These are phyloP conservation scores for Saksenaea vasiformis DNA, from an alignment of 371 early-diverging fungal species.

Conservation along the genomic window DNA sequence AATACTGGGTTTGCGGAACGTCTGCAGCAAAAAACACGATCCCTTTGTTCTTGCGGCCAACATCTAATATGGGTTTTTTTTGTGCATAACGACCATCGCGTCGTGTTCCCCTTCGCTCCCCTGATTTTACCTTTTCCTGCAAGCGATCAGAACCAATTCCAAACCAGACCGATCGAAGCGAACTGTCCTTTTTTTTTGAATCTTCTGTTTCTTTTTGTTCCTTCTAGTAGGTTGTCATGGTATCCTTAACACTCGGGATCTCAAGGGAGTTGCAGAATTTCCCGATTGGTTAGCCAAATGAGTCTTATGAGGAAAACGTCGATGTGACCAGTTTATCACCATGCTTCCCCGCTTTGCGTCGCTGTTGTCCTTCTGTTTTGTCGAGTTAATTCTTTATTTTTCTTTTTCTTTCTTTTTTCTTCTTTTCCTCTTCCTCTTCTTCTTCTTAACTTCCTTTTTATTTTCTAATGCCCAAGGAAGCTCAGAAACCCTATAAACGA, in stretches of 20 bases:
- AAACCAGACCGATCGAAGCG: not conserved
- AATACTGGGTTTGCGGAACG: not conserved
- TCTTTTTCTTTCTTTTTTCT: slow-evolving; percentile 7
- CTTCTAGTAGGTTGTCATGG: not conserved
- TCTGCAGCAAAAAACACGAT: not conserved
- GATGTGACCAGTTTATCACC: not conserved
- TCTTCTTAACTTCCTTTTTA: not conserved
- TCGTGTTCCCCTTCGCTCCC: not conserved
- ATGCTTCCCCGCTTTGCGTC: not conserved
- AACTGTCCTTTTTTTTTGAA: not conserved
- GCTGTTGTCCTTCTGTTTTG: not conserved
- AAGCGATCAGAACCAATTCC: not conserved
- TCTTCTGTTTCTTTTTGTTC: not conserved
- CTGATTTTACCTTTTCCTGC: slow-evolving; percentile 4
- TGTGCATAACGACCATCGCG: not conserved
- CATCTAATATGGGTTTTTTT: not conserved
- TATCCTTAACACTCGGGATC: not conserved
- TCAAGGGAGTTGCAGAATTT: not conserved
- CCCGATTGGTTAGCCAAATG: not conserved
- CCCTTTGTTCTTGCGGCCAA: not conserved
- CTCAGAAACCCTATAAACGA: slow-evolving; percentile 23
- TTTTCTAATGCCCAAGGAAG: not conserved
- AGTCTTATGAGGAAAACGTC: not conserved
- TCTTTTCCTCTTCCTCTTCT: not conserved
- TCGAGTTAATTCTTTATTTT: slow-evolving; percentile 1